These are phyloP conservation scores for Fraxinus cuspidata DNA, from an alignment of 257 asterid species.

Conservation along the genomic window DNA sequence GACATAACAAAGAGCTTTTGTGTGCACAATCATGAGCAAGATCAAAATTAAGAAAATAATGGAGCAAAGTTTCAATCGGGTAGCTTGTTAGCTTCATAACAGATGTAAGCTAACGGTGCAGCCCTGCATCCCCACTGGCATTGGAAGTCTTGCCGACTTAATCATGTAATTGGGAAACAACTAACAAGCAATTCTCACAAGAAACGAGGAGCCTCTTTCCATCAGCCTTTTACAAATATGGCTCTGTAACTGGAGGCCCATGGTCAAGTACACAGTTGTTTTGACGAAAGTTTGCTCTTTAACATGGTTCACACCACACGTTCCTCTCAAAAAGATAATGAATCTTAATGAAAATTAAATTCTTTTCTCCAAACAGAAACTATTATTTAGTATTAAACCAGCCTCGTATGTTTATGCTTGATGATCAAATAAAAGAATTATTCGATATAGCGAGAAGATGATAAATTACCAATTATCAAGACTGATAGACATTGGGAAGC, in stretches of 20 bases:
- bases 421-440: neutral
- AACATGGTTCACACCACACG: neutral
- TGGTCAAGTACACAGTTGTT: no score
- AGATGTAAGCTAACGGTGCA: no score
- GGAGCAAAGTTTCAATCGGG: no score
- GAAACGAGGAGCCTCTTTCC: neutral
- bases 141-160: neutral
- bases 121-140: no score
- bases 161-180: neutral
- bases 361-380: neutral
- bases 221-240: no score
- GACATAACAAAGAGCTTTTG: no score
- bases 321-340: neutral
- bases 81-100: no score
- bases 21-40: no score
- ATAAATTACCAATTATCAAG: conserved; percentile 44
- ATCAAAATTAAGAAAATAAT: no score
- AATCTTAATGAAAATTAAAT: neutral
- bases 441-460: neutral
- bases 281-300: neutral
- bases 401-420: neutral
- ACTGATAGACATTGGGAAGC: conserved; percentile 75
- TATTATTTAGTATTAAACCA: neutral
- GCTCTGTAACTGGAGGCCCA: no score
- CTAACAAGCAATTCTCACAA: neutral